Evolutionary conservation across 2,329 filamentous ascomycete species (phyloP).

Genomic region (Paramyrothecium roridum): DNA sequence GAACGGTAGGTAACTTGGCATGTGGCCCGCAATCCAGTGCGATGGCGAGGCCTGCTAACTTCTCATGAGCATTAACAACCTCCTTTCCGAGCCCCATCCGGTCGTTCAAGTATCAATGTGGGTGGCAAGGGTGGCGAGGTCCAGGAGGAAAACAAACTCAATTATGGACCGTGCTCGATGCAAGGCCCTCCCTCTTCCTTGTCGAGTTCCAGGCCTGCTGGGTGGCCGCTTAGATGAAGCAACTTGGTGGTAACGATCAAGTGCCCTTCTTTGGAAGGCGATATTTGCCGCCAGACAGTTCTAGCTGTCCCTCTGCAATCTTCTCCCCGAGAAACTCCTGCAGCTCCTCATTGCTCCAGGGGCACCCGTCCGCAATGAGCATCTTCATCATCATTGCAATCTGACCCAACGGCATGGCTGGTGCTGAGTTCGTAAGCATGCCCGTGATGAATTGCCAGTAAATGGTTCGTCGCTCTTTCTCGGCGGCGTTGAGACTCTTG

Average conservation of each 20-base stretch:
- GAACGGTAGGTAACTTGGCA: no score
- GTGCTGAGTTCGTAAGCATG: slow-evolving; percentile 90
- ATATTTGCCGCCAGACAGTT: slow-evolving; percentile 69
- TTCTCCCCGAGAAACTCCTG: slow-evolving; percentile 76
- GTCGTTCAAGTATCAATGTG: no score
- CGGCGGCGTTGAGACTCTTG: slow-evolving; percentile 60
- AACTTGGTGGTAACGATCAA: not conserved
- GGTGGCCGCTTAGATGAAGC: no score
- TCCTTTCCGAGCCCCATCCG: no score
- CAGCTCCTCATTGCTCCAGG: slow-evolving; percentile 86
- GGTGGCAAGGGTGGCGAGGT: no score
- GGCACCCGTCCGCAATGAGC: slow-evolving; percentile 81
- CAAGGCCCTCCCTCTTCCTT: not conserved
- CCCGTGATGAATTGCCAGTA: slow-evolving; percentile 92
- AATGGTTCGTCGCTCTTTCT: slow-evolving; percentile 56
- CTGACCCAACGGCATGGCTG: slow-evolving; percentile 72
- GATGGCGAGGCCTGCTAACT: no score
- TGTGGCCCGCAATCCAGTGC: no score
- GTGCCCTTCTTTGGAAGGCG: slow-evolving; percentile 57
- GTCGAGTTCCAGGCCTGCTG: not conserved
- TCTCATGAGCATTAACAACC: no score
- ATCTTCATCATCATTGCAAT: slow-evolving; percentile 97
- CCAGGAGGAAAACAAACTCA: not conserved
- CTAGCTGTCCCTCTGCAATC: slow-evolving; percentile 68
- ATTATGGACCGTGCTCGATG: not conserved